These are phyloP conservation scores for Nymphaea colorata DNA, from an alignment of 164 flowering plant genomes.

Conservation along the genomic window DNA sequence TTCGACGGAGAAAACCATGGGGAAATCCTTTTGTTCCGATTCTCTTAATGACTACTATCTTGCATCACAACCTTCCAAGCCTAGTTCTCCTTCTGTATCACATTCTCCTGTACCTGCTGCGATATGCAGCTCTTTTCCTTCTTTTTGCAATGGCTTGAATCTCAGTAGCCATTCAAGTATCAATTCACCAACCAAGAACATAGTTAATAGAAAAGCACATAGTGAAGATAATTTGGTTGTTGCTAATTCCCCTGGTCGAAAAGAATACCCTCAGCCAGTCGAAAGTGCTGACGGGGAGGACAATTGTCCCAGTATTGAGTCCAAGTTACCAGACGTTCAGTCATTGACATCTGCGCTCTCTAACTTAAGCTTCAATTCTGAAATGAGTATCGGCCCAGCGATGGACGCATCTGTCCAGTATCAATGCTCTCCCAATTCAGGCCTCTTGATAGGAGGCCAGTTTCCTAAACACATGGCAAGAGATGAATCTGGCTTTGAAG, in stretches of 20 bases:
- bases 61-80: background rate
- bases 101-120: background rate
- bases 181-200: background rate
- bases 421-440: background rate
- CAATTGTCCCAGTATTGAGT: background rate
- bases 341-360: background rate
- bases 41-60: background rate
- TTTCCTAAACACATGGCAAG: background rate
- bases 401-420: background rate
- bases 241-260: background rate
- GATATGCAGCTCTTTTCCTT: background rate
- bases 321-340: background rate
- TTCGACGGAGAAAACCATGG: background rate
- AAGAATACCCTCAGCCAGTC: background rate
- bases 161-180: background rate
- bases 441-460: background rate
- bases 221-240: background rate
- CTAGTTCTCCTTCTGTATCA: background rate
- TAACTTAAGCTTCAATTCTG: background rate
- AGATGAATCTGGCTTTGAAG: background rate
- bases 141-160: background rate
- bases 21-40: background rate
- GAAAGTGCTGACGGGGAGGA: background rate
- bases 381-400: background rate
- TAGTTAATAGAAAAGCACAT: background rate